These are phyloP conservation scores for Lactarius evosmus DNA, from an alignment of 768 basidiomycete genomes.

Conservation along the genomic window DNA sequence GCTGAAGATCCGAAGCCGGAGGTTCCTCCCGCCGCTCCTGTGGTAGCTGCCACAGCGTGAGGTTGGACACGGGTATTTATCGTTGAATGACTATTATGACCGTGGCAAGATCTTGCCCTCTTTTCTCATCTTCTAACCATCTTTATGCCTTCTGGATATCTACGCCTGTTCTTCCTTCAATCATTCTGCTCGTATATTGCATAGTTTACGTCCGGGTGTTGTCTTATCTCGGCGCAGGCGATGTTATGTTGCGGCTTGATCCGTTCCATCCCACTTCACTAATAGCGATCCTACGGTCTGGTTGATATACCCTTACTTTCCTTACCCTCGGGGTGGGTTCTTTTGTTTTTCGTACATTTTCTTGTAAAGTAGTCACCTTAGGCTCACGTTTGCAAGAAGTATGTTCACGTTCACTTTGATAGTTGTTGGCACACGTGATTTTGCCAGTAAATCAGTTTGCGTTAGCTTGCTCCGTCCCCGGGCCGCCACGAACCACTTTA, in stretches of 20 bases:
- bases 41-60: slow-evolving; percentile 82
- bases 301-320: slow-evolving; percentile 41
- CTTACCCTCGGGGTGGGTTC: slow-evolving; percentile 52
- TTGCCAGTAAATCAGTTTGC: background rate
- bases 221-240: slow-evolving; percentile 45
- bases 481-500: slow-evolving; percentile 31
- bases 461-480: background rate
- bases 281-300: slow-evolving; percentile 52
- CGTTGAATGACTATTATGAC: slow-evolving; percentile 31
- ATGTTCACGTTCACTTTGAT: slow-evolving; percentile 3
- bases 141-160: slow-evolving; percentile 36
- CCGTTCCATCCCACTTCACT: slow-evolving; percentile 65
- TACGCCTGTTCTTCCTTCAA: slow-evolving; percentile 33
- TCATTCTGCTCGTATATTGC: slow-evolving; percentile 30
- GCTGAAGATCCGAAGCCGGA: slow-evolving; percentile 37
- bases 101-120: slow-evolving; percentile 29
- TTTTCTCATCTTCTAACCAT: slow-evolving; percentile 30
- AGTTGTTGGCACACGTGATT: slow-evolving; percentile 2
- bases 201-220: slow-evolving; percentile 59
- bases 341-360: slow-evolving; percentile 53
- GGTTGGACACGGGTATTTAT: slow-evolving; percentile 42
- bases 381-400: slow-evolving; percentile 22
- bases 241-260: slow-evolving; percentile 62
- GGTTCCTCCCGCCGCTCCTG: slow-evolving; percentile 55
- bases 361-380: slow-evolving; percentile 53